Evolutionary conservation across 176 grass and related monocot genomes (phyloP).

Genomic region (Coix lacrymajobi): DNA sequence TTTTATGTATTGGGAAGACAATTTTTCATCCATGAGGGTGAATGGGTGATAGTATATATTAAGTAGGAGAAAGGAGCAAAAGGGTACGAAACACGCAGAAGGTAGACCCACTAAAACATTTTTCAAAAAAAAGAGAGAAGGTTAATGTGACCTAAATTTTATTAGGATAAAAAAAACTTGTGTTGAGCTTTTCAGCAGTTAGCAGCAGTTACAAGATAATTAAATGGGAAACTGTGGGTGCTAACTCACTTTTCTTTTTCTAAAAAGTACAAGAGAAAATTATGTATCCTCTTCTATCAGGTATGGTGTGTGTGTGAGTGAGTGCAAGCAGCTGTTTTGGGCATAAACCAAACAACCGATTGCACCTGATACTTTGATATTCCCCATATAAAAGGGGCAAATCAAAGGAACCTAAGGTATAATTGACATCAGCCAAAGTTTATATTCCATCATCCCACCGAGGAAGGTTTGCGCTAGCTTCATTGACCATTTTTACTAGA

Average conservation of each 20-base stretch:
- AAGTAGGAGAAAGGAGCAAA: background rate
- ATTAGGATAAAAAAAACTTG: background rate
- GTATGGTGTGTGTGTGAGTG: constrained; percentile 19
- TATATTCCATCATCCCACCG: constrained; percentile 77
- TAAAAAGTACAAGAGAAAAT: constrained; percentile 30
- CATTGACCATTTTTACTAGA: constrained; percentile 85
- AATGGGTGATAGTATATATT: background rate
- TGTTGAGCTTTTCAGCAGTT: background rate
- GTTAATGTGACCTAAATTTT: background rate
- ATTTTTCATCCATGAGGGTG: background rate
- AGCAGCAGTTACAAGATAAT: constrained; percentile 2
- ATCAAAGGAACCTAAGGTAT: background rate
- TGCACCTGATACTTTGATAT: background rate
- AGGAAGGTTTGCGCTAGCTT: constrained; percentile 78
- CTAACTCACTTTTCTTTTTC: constrained; percentile 16
- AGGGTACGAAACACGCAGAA: no score
- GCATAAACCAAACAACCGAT: background rate
- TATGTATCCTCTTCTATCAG: constrained; percentile 27
- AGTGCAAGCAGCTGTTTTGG: background rate
- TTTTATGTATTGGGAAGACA: background rate
- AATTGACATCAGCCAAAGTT: background rate
- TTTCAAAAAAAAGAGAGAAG: background rate
- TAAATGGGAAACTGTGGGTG: background rate
- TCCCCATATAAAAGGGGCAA: constrained; percentile 5
- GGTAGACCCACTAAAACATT: no score